Base-by-base conservation (phyloP, 345 rosid species). In the Euphorbia lathyris region DNA sequence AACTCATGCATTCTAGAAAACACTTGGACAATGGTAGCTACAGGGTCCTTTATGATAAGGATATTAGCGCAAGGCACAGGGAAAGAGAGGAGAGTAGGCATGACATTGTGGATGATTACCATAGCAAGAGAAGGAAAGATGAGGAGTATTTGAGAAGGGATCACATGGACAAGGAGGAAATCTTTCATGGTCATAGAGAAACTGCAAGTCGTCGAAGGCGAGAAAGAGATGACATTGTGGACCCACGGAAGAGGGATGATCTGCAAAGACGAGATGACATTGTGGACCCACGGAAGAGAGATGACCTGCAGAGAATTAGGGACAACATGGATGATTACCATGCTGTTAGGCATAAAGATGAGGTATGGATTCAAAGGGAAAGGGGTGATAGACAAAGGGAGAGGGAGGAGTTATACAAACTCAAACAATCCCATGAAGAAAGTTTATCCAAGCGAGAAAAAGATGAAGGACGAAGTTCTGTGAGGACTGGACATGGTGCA, bases 331-430 rank as follows among this genome's bases (percentile, higher is more conserved):
- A 90, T 43, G 94, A 86, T 66, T 86, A 78, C 76, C 84, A 79
- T 74, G 79, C 96, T 85, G 79, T 74, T 63, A 86, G 92, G 82
- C 93, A 87, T 62, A 92, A 86, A 81, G 97, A 88, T 76, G 96
- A 92, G 75, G 73, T 70, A 59, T 86, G 86, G 86, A 58, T 76
- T 51, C 87, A 72, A 64, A 87, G 96, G 82, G 98, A 90, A 66
- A 88, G 90, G 65, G 82, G 80, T 22, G 94, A 90, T 65, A 82
- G 87, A 84, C 86, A 69, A 73, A 86, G 87, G 81, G 95, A 84
- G 70, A 86, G 90, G 68, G 98, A 88, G 57, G 92, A 84, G 64
- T 72, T 79, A 76, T 85, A 84, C 73, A 82, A 80, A 78, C 66
- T 67, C 71, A 88, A 87, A 77, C 82, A 71, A 68, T 52, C 79